Conservation (phyloP, 2,329 filamentous ascomycete genomes). For the Aureobasidium musti region DNA sequence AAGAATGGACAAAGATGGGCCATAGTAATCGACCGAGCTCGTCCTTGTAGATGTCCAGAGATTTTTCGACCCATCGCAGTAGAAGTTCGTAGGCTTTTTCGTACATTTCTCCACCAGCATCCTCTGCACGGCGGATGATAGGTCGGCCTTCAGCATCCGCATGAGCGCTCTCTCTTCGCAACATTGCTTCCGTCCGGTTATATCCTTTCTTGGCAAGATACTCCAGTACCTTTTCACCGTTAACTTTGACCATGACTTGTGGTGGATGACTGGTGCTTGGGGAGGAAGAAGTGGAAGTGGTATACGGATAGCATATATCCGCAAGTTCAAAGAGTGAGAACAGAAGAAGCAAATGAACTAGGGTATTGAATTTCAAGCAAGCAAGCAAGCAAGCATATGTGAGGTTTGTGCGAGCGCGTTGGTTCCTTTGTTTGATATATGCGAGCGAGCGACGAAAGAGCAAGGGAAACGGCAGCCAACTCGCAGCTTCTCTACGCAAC, state of each 20-base stretch:
- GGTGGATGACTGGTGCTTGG: not conserved
- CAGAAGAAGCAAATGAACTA: not conserved
- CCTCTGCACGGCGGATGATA: slow-evolving; percentile 65
- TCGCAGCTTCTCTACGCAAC: not conserved
- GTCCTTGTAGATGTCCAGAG: slow-evolving; percentile 92
- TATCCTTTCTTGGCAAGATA: slow-evolving; percentile 96
- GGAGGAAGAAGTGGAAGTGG: not conserved
- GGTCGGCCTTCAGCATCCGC: slow-evolving; percentile 79
- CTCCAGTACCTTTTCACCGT: slow-evolving; percentile 70
- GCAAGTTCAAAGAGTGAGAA: not conserved
- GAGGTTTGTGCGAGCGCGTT: not conserved
- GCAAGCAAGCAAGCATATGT: not conserved
- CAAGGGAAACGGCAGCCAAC: not conserved
- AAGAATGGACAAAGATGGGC: slow-evolving; percentile 94
- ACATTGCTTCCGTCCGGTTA: slow-evolving; percentile 85
- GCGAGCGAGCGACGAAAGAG: not conserved
- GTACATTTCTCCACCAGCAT: slow-evolving; percentile 74
- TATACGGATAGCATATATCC: not conserved
- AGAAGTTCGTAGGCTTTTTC: slow-evolving; percentile 62
- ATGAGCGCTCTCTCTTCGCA: slow-evolving; percentile 85
- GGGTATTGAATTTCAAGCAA: not conserved
- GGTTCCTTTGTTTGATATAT: slow-evolving; percentile 12
- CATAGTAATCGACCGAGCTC: slow-evolving; percentile 86
- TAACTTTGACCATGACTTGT: slow-evolving; percentile 15
- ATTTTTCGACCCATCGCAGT: slow-evolving; percentile 78